phyloP scores from a whole-genome alignment of 495 filamentous ascomycete genomes.

The Hypoxylon crocopeplum region DNA sequence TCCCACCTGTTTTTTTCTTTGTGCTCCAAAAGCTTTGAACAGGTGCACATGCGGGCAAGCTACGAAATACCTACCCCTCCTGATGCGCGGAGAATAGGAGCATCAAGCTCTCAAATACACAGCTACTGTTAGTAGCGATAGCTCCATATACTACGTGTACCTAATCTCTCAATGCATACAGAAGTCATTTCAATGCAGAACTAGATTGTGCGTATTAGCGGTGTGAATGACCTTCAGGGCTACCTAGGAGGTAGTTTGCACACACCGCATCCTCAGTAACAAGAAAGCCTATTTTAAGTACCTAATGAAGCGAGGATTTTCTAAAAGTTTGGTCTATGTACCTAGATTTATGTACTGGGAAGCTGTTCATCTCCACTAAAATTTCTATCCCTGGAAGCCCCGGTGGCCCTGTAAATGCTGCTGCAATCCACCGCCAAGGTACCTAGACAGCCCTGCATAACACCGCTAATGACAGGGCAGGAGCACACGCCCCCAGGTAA shows the following conservation, averaged over 20 bases:
- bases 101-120: no score
- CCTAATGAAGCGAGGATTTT: no score
- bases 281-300: neutral
- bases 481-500: slow-evolving; percentile 27
- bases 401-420: slow-evolving; percentile 27
- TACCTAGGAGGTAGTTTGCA: slow-evolving; percentile 21
- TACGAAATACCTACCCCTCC: slow-evolving; percentile 16
- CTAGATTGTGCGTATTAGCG: slow-evolving; percentile 28
- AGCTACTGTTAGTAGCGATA: neutral
- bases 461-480: slow-evolving; percentile 36
- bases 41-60: no score
- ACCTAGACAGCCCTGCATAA: slow-evolving; percentile 37
- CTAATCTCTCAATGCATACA: slow-evolving; percentile 3
- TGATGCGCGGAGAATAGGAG: no score
- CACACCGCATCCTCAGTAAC: slow-evolving; percentile 31
- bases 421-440: slow-evolving; percentile 34
- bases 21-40: slow-evolving; percentile 5
- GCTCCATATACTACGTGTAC: neutral
- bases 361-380: slow-evolving; percentile 26
- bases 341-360: slow-evolving; percentile 14
- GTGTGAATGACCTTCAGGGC: slow-evolving; percentile 34
- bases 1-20: slow-evolving; percentile 18
- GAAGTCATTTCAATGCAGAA: slow-evolving; percentile 24
- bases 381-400: slow-evolving; percentile 17
- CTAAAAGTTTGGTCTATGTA: slow-evolving; percentile 1